Evolutionary conservation across 2,329 filamentous ascomycete species (phyloP), one percentile per base, ranked within the genome.

Genomic region (Lasiodiplodia theobromae): DNA sequence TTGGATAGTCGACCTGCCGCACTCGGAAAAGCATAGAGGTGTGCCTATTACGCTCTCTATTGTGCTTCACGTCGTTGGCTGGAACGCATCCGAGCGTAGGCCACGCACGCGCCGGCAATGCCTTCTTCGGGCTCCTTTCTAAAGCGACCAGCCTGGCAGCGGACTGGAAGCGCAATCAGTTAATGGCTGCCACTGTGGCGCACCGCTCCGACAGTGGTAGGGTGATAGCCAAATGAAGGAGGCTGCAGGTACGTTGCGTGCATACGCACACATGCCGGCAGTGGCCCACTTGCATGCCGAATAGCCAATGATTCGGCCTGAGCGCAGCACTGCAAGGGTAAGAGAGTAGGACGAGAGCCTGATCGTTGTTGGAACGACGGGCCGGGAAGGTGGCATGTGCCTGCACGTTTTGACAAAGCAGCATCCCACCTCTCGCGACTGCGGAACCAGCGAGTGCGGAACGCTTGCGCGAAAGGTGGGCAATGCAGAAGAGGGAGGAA

Each of bases 201-300:
- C 47, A 25, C 57, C 16, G 40, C 11, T n/a, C 47, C 34, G n/a
- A 25, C 38, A 6, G n/a, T 47, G 37, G 57, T 34, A n/a, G 54
- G 31, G 4, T 21, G 54, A 11, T 28, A 7, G 16, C 47, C 44
- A 64, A 64, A 64, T 64, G 60, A 64, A 64, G 60, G 31, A 64
- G 44, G 60, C 60, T 37, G 60, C 60, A 51, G 60, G 60, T 64
- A 64, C 60, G 44, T 64, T 64, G 60, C 60, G 23, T 51, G 60
- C 60, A 64, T 64, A 64, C 60, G 60, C 60, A 52, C 28, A 23
- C 60, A 18, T 49, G 38, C 28, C 60, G 60, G 60, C 47, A 64
- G 60, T 52, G 60, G 60, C 14, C 60, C 60, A 64, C 60, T 25
- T 38, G 60, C 23, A 18, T 34, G 44, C 60, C 38, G 60, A 18